Evolutionary conservation across 2,329 filamentous ascomycete species (phyloP), one percentile per base, ranked within the genome.

Genomic region (Ophiostoma ulmi): DNA sequence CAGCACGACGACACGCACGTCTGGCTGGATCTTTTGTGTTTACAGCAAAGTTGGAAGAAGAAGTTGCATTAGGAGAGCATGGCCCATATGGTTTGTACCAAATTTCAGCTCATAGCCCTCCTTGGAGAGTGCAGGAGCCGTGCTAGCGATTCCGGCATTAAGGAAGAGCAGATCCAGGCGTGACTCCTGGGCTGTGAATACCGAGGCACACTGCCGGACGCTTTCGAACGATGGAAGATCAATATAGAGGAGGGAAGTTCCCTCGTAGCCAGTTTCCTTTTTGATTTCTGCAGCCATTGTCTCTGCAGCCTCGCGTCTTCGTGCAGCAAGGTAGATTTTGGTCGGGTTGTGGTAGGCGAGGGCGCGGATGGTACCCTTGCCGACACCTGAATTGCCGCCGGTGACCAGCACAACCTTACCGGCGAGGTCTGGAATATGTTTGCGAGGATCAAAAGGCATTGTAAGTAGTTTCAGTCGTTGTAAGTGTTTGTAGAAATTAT

Each of bases 71-170:
- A 85, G 77, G 0, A 83, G 76, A 1, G 81, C 81, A 70, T 84
- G 83, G 26, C 82, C 82, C 26, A 85, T 72, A 75, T 84, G 81
- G 73, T 85, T 85, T 8, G 80, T 82, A 8, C 79, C 82, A 72
- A 84, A 83, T 70, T 83, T 80, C 10, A 80, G 72, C 74, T 85
- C 83, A 75, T 83, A 85, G 36, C 82, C 82, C 11, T 84, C 80
- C 8, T 74, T 72, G 1, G 81, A 82, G 8, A 79, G 73, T 2
- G 74, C 76, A 0, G 79, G 73, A 1, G 80, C 77, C 6, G 73
- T 70, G 7, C 76, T 78, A 78, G 83, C 81, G 38, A 83, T 78
- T 1, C 83, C 83, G 0, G 82, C 83, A 72, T 84, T 85, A 70
- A 79, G 78, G 70, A 84, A 78, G 3, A 85, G 76, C 52, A 84